phyloP scores from a whole-genome alignment of 2,329 filamentous ascomycete species.

The Cryphonectria carpinicola region DNA sequence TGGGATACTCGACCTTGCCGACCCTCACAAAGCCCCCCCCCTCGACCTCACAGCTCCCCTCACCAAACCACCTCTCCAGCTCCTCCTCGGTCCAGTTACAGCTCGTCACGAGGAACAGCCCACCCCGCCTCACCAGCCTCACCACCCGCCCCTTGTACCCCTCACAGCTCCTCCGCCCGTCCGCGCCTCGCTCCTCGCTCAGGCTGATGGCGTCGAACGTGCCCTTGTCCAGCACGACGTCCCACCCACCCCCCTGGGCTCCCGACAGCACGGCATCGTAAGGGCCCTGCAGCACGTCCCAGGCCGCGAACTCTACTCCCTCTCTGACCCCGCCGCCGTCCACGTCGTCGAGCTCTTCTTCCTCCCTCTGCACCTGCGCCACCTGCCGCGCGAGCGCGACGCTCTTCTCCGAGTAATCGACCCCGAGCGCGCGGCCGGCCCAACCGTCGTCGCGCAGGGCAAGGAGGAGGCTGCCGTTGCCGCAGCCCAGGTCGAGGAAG shows the following conservation, averaged over 20 bases:
- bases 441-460: constrained; percentile 70
- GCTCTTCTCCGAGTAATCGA: constrained; percentile 83
- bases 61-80: constrained; percentile 75
- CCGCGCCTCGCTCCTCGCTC: constrained; percentile 57
- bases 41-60: constrained; percentile 30
- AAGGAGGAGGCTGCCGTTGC: constrained; percentile 91
- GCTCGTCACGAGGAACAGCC: constrained; percentile 84
- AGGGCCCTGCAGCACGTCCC: constrained; percentile 63
- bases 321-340: neutral
- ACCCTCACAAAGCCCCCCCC: constrained; percentile 59
- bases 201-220: constrained; percentile 95
- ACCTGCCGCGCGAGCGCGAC: constrained; percentile 75
- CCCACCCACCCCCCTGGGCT: constrained; percentile 62
- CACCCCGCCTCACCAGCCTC: constrained; percentile 69
- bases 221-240: constrained; percentile 95
- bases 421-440: constrained; percentile 73
- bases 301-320: constrained; percentile 53
- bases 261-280: constrained; percentile 41
- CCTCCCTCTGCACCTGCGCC: constrained; percentile 38
- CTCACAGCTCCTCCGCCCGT: constrained; percentile 69
- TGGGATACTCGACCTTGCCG: constrained; percentile 76
- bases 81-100: constrained; percentile 98
- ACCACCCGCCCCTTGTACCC: constrained; percentile 73
- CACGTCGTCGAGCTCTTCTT: neutral
- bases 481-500: constrained; percentile 88